Percentiles rank a stretch among this genome's conserved stretches.
phyloP scores from a whole-genome alignment of 805 yeast genomes.

The Cyberlindnera petersonii region DNA sequence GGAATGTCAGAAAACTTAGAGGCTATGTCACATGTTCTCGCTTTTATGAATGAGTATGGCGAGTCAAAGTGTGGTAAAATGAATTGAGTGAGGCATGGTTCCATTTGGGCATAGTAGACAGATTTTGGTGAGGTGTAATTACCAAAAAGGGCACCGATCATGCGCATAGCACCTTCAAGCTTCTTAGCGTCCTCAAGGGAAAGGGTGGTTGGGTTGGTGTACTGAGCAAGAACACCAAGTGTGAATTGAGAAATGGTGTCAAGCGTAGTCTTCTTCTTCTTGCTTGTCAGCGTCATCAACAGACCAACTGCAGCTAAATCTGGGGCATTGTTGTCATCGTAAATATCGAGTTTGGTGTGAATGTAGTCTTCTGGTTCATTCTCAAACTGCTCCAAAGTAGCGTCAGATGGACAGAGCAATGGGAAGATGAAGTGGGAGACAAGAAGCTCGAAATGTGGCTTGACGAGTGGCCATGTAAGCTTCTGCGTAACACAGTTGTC shows the following conservation, averaged over 20 bases:
- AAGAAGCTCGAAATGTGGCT: constrained; percentile 61
- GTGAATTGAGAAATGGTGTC: constrained; percentile 60
- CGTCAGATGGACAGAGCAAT: constrained; percentile 63
- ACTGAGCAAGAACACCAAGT: constrained; percentile 40
- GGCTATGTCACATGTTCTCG: constrained; percentile 66
- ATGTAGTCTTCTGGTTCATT: constrained; percentile 88
- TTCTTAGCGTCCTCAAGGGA: constrained; percentile 52
- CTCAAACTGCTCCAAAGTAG: constrained; percentile 69
- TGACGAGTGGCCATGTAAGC: constrained; percentile 61
- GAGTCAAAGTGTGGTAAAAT: constrained; percentile 72
- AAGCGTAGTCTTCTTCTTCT: constrained; percentile 57
- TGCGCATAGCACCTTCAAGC: constrained; percentile 75
- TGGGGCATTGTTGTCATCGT: constrained; percentile 61
- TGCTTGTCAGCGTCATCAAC: constrained; percentile 65
- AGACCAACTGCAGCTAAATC: constrained; percentile 78
- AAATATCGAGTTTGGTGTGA: constrained; percentile 61
- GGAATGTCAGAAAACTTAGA: constrained; percentile 61
- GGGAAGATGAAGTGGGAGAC: constrained; percentile 75
- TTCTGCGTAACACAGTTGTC: constrained; percentile 58
- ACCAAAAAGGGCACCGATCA: constrained; percentile 69
- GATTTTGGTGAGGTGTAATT: constrained; percentile 52
- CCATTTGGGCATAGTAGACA: constrained; percentile 61
- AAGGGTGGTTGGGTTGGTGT: constrained; percentile 31
- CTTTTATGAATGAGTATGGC: constrained; percentile 62
- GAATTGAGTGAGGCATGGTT: constrained; percentile 54